A percentile compares a stretch with the other conserved stretches of the same genome.
These are phyloP conservation scores for Delphinella strobiligena DNA, from an alignment of 2,329 filamentous ascomycete genomes.

Conservation along the genomic window DNA sequence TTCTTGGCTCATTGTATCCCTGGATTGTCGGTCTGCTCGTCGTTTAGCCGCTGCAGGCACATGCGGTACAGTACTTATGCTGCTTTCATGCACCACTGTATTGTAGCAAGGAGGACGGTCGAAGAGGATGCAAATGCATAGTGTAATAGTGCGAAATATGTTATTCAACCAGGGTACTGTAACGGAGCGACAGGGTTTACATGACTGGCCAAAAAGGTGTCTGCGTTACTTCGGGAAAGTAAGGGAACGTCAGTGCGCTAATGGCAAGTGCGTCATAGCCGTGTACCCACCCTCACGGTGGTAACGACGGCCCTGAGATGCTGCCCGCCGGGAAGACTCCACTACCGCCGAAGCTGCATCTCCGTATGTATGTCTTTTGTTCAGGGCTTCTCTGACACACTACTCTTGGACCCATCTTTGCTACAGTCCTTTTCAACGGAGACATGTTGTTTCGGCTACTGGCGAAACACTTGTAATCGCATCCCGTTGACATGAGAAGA, in stretches of 20 bases:
- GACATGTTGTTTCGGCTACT: constrained; percentile 7
- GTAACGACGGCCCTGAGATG: neutral
- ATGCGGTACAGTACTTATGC: too few species aligned
- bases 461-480: constrained; percentile 2
- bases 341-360: neutral
- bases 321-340: neutral
- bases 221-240: neutral
- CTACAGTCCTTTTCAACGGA: constrained; percentile 1
- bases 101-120: too few species aligned
- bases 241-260: neutral
- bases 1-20: too few species aligned
- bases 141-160: neutral
- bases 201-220: neutral
- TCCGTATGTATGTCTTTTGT: neutral
- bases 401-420: neutral
- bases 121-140: neutral
- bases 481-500: constrained; percentile 3
- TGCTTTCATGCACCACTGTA: too few species aligned
- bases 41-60: too few species aligned
- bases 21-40: too few species aligned
- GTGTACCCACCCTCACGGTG: neutral
- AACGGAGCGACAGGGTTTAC: too few species aligned
- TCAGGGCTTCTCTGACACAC: neutral
- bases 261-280: neutral
- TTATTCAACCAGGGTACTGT: too few species aligned